Conservation (phyloP, 352 stramenopile genomes). For the Stephanocyclus meneghinianus region DNA sequence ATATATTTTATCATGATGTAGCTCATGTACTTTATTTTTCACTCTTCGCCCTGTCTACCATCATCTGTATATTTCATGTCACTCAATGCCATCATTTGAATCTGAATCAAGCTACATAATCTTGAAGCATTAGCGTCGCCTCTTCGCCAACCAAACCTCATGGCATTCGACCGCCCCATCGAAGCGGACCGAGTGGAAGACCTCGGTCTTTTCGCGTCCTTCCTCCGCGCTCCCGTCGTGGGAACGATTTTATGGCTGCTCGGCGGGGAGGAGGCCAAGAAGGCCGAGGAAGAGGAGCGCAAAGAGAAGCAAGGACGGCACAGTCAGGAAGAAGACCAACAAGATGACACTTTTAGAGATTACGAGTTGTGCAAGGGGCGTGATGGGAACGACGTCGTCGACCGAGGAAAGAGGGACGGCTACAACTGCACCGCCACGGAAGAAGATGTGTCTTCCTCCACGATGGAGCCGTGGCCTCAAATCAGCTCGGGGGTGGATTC, state of each 20-base stretch:
- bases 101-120: not conserved
- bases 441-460: conserved; percentile 9
- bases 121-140: not conserved
- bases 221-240: conserved; percentile 58
- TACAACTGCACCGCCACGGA: conserved; percentile 18
- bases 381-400: not conserved
- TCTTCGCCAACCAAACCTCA: conserved; percentile 18
- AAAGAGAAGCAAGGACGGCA: conserved; percentile 5
- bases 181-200: conserved; percentile 55
- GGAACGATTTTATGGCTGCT: conserved; percentile 59
- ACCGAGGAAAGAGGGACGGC: not conserved
- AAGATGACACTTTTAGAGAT: conserved; percentile 5
- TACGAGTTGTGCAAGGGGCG: conserved; percentile 1
- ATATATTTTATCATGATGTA: too few species aligned
- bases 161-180: conserved; percentile 69
- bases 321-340: conserved; percentile 5
- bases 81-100: not conserved
- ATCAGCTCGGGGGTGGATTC: conserved; percentile 9
- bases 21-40: not conserved
- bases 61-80: not conserved
- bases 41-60: not conserved
- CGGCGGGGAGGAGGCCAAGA: conserved; percentile 41
- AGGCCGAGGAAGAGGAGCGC: conserved; percentile 27
- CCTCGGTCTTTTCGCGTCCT: conserved; percentile 54
- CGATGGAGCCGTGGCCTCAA: conserved; percentile 10